A percentile compares a stretch with the other conserved stretches of the same genome.
phyloP scores from a whole-genome alignment of 1,284 basidiomycete genomes.

The Agroathelia rolfsii region DNA sequence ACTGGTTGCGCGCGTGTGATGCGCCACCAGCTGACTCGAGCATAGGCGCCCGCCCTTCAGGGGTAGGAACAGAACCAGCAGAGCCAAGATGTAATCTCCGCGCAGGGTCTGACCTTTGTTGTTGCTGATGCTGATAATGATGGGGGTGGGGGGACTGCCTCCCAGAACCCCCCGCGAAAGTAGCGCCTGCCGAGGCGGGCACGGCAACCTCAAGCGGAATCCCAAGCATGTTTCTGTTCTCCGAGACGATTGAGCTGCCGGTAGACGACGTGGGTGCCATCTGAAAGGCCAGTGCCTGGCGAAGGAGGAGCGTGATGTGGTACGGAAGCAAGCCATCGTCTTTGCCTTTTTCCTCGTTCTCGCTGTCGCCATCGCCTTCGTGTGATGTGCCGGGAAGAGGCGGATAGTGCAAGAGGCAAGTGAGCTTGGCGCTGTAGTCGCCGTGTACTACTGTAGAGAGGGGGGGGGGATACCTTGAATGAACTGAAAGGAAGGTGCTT shows the following conservation, averaged over 20 bases:
- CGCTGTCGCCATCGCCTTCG: conserved; percentile 15
- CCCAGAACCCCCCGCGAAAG: conserved; percentile 24
- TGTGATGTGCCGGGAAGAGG: conserved; percentile 27
- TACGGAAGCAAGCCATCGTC: conserved; percentile 27
- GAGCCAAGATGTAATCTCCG: no score
- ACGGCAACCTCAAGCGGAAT: conserved; percentile 59
- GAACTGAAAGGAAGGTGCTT: conserved; percentile 8
- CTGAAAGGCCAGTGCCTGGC: conserved; percentile 74
- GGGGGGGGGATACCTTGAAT: conserved; percentile 12
- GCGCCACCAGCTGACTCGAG: conserved; percentile 14
- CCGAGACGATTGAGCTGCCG: conserved; percentile 65
- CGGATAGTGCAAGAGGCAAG: conserved; percentile 78
- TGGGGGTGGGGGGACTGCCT: no score
- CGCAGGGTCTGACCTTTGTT: no score
- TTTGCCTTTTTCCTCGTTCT: conserved; percentile 14
- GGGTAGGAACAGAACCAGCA: no score
- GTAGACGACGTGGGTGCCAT: conserved; percentile 63
- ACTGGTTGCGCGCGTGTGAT: conserved; percentile 30
- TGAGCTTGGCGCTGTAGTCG: conserved; percentile 80
- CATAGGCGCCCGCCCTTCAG: conserved; percentile 7
- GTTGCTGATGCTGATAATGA: no score
- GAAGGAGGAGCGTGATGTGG: conserved; percentile 61
- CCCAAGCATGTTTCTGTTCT: conserved; percentile 70
- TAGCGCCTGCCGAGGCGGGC: conserved; percentile 32
- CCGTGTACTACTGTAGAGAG: conserved; percentile 59